A percentile compares a stretch with the other conserved stretches of the same genome.
phyloP scores from a whole-genome alignment of 805 yeast genomes.

The Hanseniaspora vineae region DNA sequence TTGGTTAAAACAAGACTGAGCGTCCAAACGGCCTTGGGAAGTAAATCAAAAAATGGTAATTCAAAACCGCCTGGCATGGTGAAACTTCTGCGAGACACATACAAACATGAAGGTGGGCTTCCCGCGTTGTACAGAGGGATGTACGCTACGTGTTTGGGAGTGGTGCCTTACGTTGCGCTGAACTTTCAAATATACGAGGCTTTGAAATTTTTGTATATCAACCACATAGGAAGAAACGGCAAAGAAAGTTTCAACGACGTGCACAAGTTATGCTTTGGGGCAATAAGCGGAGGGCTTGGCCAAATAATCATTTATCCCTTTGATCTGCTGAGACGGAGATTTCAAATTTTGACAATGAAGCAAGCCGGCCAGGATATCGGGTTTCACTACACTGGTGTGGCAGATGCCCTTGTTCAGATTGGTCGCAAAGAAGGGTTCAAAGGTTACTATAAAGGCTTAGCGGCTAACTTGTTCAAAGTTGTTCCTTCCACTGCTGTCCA shows the following conservation, averaged over 20 bases:
- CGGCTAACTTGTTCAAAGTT: conserved; percentile 77
- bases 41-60: conserved; percentile 23
- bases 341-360: conserved; percentile 81
- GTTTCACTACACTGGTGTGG: conserved; percentile 63
- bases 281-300: conserved; percentile 76
- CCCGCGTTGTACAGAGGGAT: conserved; percentile 71
- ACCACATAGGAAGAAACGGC: conserved; percentile 15
- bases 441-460: conserved; percentile 62
- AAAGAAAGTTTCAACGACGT: conserved; percentile 27
- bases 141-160: conserved; percentile 84
- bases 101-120: conserved; percentile 70
- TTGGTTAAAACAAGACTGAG: conserved; percentile 80
- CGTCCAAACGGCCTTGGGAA: conserved; percentile 66
- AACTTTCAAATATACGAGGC: conserved; percentile 85
- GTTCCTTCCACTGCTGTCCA: conserved; percentile 94
- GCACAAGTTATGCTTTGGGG: conserved; percentile 63
- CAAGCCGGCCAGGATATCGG: conserved; percentile 48
- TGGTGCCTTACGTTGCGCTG: conserved; percentile 90
- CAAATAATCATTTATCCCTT: conserved; percentile 87
- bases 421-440: conserved; percentile 58
- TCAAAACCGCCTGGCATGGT: conserved; percentile 57
- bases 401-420: conserved; percentile 61
- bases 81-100: conserved; percentile 43
- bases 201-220: conserved; percentile 39
- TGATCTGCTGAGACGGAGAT: conserved; percentile 76